Conservation (phyloP, 345 rosid genomes). For the Viola odorata region DNA sequence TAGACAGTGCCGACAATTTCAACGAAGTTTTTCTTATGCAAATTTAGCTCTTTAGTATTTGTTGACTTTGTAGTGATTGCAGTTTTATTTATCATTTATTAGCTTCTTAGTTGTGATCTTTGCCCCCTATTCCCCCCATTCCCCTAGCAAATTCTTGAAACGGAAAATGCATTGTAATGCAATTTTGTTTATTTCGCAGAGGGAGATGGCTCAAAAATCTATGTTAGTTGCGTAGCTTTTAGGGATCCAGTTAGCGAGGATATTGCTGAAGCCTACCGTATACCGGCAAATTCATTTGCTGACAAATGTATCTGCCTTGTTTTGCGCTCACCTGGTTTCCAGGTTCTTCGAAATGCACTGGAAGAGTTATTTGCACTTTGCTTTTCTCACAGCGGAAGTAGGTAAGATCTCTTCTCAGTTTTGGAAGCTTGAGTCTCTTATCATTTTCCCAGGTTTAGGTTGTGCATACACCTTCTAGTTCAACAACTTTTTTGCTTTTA, state of each 20-base stretch:
- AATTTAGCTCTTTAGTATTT: no score
- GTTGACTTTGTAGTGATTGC: no score
- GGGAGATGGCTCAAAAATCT: conserved; percentile 98
- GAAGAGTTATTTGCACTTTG: conserved; percentile 89
- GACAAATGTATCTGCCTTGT: conserved; percentile 94
- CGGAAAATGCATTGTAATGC: neutral
- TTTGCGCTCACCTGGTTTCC: conserved; percentile 82
- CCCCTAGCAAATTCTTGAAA: no score
- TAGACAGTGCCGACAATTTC: no score
- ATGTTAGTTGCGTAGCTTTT: conserved; percentile 89
- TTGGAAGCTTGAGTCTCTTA: neutral
- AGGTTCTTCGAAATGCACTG: conserved; percentile 62
- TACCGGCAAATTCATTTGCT: conserved; percentile 74
- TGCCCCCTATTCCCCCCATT: no score
- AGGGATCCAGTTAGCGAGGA: conserved; percentile 96
- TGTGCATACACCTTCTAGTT: neutral
- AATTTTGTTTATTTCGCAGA: conserved; percentile 35
- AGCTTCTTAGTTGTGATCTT: no score
- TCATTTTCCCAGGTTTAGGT: neutral
- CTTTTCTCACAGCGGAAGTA: conserved; percentile 80
- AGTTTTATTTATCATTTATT: no score
- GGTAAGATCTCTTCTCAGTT: conserved; percentile 34
- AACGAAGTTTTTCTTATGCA: no score
- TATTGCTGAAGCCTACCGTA: conserved; percentile 82
- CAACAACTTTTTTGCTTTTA: neutral